phyloP scores from a whole-genome alignment of 2,329 filamentous ascomycete genomes.

The Claviceps capensis region DNA sequence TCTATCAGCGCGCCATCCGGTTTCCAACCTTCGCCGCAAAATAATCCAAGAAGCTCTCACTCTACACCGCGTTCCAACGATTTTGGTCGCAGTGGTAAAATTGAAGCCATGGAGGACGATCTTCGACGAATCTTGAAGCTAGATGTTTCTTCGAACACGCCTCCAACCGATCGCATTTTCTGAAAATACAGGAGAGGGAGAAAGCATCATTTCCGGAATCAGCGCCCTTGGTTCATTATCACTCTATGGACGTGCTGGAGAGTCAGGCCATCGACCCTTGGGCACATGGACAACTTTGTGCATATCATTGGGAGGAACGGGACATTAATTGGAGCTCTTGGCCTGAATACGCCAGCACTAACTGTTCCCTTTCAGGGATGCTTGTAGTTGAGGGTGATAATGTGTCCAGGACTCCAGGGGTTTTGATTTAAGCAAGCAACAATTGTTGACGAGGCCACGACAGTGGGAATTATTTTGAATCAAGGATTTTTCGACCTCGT shows the following conservation, averaged over 20 bases:
- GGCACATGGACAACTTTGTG: background rate
- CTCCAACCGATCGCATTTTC: slow-evolving; percentile 9
- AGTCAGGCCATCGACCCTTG: background rate
- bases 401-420: slow-evolving; percentile 4
- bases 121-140: slow-evolving; percentile 39
- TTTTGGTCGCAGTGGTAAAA: slow-evolving; percentile 14
- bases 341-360: background rate
- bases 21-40: background rate
- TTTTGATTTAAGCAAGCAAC: background rate
- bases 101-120: slow-evolving; percentile 38
- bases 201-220: background rate
- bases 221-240: background rate
- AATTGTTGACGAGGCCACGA: slow-evolving; percentile 2
- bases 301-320: background rate
- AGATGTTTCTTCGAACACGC: slow-evolving; percentile 16
- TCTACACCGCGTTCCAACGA: background rate
- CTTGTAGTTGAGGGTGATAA: background rate
- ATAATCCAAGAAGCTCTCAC: background rate
- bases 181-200: background rate
- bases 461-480: slow-evolving; percentile 11
- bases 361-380: background rate
- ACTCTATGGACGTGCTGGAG: background rate
- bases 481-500: slow-evolving; percentile 10
- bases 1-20: background rate
- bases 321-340: background rate